These are phyloP conservation scores for Thielaviopsis euricoi DNA, from an alignment of 2,329 filamentous ascomycete genomes.

Conservation along the genomic window DNA sequence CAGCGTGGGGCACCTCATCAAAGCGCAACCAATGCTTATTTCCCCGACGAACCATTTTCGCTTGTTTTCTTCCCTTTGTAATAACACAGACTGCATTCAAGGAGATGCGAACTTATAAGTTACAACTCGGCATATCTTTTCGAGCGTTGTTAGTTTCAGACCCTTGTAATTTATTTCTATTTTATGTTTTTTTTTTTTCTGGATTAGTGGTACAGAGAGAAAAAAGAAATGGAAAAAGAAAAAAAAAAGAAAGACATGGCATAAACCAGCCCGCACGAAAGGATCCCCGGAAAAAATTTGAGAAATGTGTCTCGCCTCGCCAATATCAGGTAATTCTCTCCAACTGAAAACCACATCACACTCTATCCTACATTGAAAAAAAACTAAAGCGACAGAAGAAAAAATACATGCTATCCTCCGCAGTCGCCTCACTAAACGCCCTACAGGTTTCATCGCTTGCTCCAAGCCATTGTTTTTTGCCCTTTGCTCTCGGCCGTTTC, in stretches of 20 bases:
- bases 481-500: neutral
- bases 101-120: neutral
- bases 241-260: too few relatives aligned
- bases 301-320: neutral
- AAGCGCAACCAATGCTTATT: too few relatives aligned
- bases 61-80: too few relatives aligned
- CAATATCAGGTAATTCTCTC: neutral
- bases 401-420: neutral
- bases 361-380: neutral
- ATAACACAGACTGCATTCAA: too few relatives aligned
- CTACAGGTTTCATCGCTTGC: neutral
- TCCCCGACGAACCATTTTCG: too few relatives aligned
- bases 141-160: neutral
- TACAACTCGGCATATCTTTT: neutral
- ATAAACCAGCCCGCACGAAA: neutral
- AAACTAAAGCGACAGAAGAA: neutral
- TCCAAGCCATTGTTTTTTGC: neutral
- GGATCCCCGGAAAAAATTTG: neutral
- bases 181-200: too few relatives aligned
- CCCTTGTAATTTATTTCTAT: too few relatives aligned
- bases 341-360: neutral
- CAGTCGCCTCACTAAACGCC: neutral
- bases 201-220: too few relatives aligned
- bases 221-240: too few relatives aligned
- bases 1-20: too few relatives aligned